Conservation (phyloP, 805 yeast genomes). For the Myxozyma sirexii region DNA sequence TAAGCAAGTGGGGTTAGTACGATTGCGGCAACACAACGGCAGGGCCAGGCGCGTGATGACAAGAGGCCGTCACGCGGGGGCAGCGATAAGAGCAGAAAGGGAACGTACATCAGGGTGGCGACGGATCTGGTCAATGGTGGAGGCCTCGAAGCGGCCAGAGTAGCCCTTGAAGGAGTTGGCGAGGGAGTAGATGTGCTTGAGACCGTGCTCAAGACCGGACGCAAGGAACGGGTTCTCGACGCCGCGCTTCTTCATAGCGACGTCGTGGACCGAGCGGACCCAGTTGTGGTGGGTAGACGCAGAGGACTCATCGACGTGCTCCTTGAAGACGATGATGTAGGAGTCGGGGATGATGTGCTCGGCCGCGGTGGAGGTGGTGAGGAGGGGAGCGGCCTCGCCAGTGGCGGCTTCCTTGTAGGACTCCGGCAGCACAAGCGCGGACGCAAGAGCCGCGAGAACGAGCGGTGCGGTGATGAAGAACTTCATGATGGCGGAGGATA, state of each 20-base stretch:
- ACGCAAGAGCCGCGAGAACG: slow-evolving; percentile 28
- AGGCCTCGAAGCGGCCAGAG: slow-evolving; percentile 79
- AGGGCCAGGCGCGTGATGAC: too few species aligned
- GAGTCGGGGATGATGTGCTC: slow-evolving; percentile 54
- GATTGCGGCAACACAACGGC: too few species aligned
- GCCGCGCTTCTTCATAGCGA: slow-evolving; percentile 46
- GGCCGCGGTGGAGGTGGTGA: slow-evolving; percentile 48
- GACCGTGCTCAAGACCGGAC: slow-evolving; percentile 52
- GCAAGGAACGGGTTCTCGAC: slow-evolving; percentile 38
- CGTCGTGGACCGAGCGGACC: slow-evolving; percentile 42
- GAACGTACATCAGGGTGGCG: slow-evolving; percentile 46
- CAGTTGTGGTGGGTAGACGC: slow-evolving; percentile 67
- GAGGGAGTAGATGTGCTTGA: slow-evolving; percentile 63
- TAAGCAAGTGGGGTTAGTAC: not conserved
- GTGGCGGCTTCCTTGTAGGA: slow-evolving; percentile 13
- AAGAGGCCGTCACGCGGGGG: too few species aligned
- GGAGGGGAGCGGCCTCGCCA: slow-evolving; percentile 46
- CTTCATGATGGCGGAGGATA: slow-evolving; percentile 21
- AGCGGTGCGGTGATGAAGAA: slow-evolving; percentile 24
- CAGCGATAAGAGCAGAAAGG: not conserved
- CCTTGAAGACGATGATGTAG: slow-evolving; percentile 85
- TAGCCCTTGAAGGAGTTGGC: slow-evolving; percentile 67
- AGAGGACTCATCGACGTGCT: slow-evolving; percentile 55
- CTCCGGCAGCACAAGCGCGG: slow-evolving; percentile 32
- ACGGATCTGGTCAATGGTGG: slow-evolving; percentile 73